phyloP scores from a whole-genome alignment of 495 filamentous ascomycete genomes.

The Lichenothelia convexa region DNA sequence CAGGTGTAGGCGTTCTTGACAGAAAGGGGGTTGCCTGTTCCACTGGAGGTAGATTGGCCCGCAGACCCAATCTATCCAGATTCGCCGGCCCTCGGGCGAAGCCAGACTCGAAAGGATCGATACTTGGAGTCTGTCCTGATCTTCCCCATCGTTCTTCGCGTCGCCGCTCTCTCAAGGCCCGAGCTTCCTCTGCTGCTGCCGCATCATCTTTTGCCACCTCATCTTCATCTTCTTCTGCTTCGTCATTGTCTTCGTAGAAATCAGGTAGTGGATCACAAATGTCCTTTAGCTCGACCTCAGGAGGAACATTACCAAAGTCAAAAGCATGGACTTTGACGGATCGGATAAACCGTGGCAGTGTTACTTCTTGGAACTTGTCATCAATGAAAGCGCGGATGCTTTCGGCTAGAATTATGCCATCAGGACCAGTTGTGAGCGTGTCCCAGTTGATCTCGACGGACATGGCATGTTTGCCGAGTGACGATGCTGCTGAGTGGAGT shows the following conservation, averaged over 20 bases:
- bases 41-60: background rate
- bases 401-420: slow-evolving; percentile 66
- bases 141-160: background rate
- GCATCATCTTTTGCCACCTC: slow-evolving; percentile 21
- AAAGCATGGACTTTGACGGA: slow-evolving; percentile 89
- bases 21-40: slow-evolving; percentile 13
- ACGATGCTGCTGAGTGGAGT: background rate
- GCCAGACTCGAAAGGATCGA: too few relatives aligned
- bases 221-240: slow-evolving; percentile 28
- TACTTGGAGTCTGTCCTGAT: background rate
- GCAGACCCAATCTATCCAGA: background rate
- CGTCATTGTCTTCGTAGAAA: slow-evolving; percentile 80
- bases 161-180: slow-evolving; percentile 5
- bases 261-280: slow-evolving; percentile 88
- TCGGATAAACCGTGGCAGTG: slow-evolving; percentile 87
- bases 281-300: slow-evolving; percentile 82
- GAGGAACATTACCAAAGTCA: slow-evolving; percentile 68
- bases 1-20: slow-evolving; percentile 47
- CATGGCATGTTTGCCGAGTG: slow-evolving; percentile 50
- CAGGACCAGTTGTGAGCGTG: slow-evolving; percentile 71
- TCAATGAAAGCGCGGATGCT: slow-evolving; percentile 86
- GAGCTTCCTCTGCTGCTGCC: slow-evolving; percentile 18
- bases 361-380: slow-evolving; percentile 78
- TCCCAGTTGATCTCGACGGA: slow-evolving; percentile 96
- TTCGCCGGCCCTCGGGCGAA: too few relatives aligned